These are phyloP conservation scores for Diaporthe batatas DNA, from an alignment of 2,329 filamentous ascomycete genomes.

Conservation along the genomic window DNA sequence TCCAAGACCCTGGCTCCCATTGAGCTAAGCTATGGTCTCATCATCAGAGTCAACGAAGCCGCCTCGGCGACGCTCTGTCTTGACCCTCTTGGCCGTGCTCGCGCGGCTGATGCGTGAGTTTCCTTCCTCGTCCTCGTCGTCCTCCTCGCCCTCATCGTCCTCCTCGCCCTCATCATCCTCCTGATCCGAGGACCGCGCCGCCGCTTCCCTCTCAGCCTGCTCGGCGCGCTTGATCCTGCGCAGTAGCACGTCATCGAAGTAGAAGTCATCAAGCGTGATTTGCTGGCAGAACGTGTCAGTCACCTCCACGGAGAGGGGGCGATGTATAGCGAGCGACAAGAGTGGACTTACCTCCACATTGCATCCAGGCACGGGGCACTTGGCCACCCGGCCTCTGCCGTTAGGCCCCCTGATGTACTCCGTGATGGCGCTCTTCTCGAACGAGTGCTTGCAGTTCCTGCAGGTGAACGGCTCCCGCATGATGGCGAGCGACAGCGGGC, in stretches of 20 bases:
- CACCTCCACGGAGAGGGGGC: not conserved
- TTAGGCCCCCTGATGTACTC: conserved; percentile 59
- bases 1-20: no score
- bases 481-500: conserved; percentile 74
- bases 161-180: conserved; percentile 48
- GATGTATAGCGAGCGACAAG: not conserved
- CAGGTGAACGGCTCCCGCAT: conserved; percentile 78
- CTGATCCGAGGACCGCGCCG: conserved; percentile 57
- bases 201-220: conserved; percentile 57
- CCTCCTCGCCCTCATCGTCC: no score
- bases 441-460: conserved; percentile 77
- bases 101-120: not conserved
- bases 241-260: conserved; percentile 67
- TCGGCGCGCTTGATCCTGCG: conserved; percentile 70
- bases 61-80: conserved; percentile 48
- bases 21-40: not conserved
- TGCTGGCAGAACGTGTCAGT: conserved; percentile 35
- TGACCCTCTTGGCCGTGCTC: conserved; percentile 1
- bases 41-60: not conserved
- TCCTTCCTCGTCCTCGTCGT: no score
- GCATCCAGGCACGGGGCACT: conserved; percentile 77
- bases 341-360: conserved; percentile 59
- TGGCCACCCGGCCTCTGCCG: conserved; percentile 50
- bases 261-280: conserved; percentile 66
- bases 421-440: conserved; percentile 75